Percentiles rank a stretch among this genome's conserved stretches.
Conservation (phyloP, 2,329 filamentous ascomycete species). For the Rhexocercosporidium sp. region DNA sequence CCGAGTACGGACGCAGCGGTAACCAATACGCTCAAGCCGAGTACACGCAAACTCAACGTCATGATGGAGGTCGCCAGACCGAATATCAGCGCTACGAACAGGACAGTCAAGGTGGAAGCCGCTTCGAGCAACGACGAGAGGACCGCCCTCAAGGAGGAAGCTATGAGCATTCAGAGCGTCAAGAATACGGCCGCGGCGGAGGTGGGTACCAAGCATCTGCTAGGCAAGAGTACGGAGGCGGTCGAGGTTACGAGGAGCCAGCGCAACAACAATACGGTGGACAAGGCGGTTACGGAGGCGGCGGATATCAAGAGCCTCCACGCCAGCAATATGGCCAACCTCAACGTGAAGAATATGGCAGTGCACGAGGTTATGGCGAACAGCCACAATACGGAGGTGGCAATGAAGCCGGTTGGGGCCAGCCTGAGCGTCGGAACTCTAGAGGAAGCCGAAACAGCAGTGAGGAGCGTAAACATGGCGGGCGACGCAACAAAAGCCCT, state of each 20-base stretch:
- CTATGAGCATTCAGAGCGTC: constrained; percentile 62
- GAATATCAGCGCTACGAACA: constrained; percentile 67
- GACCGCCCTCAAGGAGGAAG: constrained; percentile 58
- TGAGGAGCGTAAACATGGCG: constrained; percentile 11
- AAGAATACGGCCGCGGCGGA: constrained; percentile 35
- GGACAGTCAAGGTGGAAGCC: constrained; percentile 52
- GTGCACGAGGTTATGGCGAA: constrained; percentile 6
- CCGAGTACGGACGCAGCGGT: constrained; percentile 62
- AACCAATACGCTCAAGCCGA: constrained; percentile 39
- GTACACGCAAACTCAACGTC: constrained; percentile 59
- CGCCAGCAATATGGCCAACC: constrained; percentile 9
- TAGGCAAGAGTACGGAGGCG: constrained; percentile 18
- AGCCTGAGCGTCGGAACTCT: constrained; percentile 15
- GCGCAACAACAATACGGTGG: constrained; percentile 18
- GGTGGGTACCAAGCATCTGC: constrained; percentile 31
- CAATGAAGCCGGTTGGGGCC: constrained; percentile 24
- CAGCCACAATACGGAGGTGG: constrained; percentile 27
- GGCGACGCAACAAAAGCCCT: not conserved
- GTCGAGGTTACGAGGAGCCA: constrained; percentile 13
- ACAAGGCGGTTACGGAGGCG: constrained; percentile 22
- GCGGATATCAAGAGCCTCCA: constrained; percentile 23
- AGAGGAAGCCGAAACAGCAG: constrained; percentile 16
- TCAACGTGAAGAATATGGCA: constrained; percentile 7
- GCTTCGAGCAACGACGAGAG: constrained; percentile 64
- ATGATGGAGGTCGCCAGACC: constrained; percentile 60